phyloP scores from a whole-genome alignment of 768 basidiomycete species.

The Tulasnella sp. region DNA sequence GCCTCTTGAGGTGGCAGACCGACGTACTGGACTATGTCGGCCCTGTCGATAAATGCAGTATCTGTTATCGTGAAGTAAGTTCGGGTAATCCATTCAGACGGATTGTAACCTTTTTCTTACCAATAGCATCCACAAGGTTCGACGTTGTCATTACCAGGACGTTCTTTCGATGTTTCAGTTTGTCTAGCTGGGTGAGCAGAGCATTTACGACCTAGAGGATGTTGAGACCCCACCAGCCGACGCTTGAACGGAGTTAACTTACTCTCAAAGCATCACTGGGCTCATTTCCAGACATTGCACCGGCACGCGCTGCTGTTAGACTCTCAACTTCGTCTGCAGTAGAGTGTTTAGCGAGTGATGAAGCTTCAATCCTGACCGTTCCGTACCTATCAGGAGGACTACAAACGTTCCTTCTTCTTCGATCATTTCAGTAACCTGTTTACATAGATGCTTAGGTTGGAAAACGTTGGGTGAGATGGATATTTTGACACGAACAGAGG shows the following conservation, averaged over 20 bases:
- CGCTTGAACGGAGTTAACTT: slow-evolving; percentile 33
- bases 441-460: background rate
- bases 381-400: slow-evolving; percentile 82
- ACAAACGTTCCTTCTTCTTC: slow-evolving; percentile 91
- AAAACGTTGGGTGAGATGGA: background rate
- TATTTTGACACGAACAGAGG: slow-evolving; percentile 49
- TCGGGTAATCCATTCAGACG: background rate
- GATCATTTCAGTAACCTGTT: slow-evolving; percentile 62
- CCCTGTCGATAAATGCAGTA: slow-evolving; percentile 91
- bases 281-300: slow-evolving; percentile 92
- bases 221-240: background rate
- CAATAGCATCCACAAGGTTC: slow-evolving; percentile 91
- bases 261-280: slow-evolving; percentile 92
- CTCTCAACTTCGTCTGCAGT: slow-evolving; percentile 89
- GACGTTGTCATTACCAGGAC: slow-evolving; percentile 95
- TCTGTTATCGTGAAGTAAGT: slow-evolving; percentile 48
- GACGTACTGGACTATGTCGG: slow-evolving; percentile 93
- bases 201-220: slow-evolving; percentile 86
- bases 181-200: slow-evolving; percentile 93
- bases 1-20: slow-evolving; percentile 89
- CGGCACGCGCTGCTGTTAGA: slow-evolving; percentile 88
- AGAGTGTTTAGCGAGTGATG: slow-evolving; percentile 16
- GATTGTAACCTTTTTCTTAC: slow-evolving; percentile 43
- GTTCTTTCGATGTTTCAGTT: slow-evolving; percentile 87
- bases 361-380: slow-evolving; percentile 24